Evolutionary conservation across 2,329 filamentous ascomycete genomes (phyloP), one percentile per base, ranked within the genome.

Genomic region (Neofusicoccum ribis): DNA sequence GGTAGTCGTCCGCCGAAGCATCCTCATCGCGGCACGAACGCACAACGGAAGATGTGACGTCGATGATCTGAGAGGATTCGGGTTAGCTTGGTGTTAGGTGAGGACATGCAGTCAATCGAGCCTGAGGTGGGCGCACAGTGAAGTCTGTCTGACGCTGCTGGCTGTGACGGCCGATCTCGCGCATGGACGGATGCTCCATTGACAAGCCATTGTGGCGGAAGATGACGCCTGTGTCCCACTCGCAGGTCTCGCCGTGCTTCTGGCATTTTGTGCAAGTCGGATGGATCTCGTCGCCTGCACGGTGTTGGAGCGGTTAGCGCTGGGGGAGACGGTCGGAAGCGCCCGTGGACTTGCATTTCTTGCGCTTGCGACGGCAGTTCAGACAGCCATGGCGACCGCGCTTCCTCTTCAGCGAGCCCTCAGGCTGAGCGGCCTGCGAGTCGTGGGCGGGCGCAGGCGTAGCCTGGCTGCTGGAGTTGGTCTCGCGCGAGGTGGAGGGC

Each of bases 221-320:
- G 34, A 67, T 68, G 44, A 70, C 64, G 41, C 68, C 64, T 17
- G 66, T 65, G 31, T 65, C 67, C 68, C 68, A 70, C 58, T 69
- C 20, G 20, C 69, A 70, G 15, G 50, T 54, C 43, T 70, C 68
- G 47, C 62, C 51, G 20, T 66, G 67, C 31, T 64, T 66, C 20
- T 59, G 64, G 63, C 70, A 71, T 20, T 67, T 67, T 6, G 64
- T 63, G 41, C 70, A 71, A 7, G 54, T 51, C 9, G 70, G 70
- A 37, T 71, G 70, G 5, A 37, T 43, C 54, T 70, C 70, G 27
- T 71, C 69, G 36, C 63, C 63, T 65, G 23, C 3, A n/a, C 1
- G 12, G n/a, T 11, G 4, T 27, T 15, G 17, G 9, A 1, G n/a
- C 6, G 23, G 46, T 51, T 20, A 51, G 46, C 46, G 7, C 7